phyloP scores from a whole-genome alignment of 2,329 filamentous ascomycete genomes.

The Diaporthe ampelina region DNA sequence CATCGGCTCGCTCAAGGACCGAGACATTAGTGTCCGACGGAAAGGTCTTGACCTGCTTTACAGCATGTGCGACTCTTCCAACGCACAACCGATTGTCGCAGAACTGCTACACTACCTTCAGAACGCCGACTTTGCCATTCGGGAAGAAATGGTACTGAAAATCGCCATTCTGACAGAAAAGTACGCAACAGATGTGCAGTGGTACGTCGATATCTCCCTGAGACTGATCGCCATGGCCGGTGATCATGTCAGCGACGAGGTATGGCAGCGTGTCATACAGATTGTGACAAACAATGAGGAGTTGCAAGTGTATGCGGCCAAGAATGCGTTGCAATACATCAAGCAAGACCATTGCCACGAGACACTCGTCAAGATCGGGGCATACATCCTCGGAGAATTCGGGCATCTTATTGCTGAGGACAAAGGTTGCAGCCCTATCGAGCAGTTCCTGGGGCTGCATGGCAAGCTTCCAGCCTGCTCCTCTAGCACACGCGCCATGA shows the following conservation, averaged over 20 bases:
- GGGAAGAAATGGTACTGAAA: conserved; percentile 99
- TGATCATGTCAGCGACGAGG: conserved; percentile 98
- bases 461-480: conserved; percentile 91
- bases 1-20: conserved; percentile 90
- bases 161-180: conserved; percentile 99
- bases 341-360: conserved; percentile 96
- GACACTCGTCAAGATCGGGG: conserved; percentile 97
- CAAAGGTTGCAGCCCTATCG: conserved; percentile 92
- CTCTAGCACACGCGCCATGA: conserved; percentile 90
- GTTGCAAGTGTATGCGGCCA: conserved; percentile 94
- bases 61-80: conserved; percentile 99
- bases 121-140: conserved; percentile 96
- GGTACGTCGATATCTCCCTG: conserved; percentile 98
- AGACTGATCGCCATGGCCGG: conserved; percentile 96
- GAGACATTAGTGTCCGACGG: conserved; percentile 95
- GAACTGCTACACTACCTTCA: conserved; percentile 96
- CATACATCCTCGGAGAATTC: conserved; percentile 96
- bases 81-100: conserved; percentile 91
- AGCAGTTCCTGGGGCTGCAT: conserved; percentile 94
- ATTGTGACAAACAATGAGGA: conserved; percentile 99
- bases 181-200: conserved; percentile 97
- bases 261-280: conserved; percentile 98
- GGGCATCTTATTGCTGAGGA: conserved; percentile 96
- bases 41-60: conserved; percentile 97
- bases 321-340: conserved; percentile 92